Conservation (phyloP, 148 eudicot species). For the Silene latifolia region DNA sequence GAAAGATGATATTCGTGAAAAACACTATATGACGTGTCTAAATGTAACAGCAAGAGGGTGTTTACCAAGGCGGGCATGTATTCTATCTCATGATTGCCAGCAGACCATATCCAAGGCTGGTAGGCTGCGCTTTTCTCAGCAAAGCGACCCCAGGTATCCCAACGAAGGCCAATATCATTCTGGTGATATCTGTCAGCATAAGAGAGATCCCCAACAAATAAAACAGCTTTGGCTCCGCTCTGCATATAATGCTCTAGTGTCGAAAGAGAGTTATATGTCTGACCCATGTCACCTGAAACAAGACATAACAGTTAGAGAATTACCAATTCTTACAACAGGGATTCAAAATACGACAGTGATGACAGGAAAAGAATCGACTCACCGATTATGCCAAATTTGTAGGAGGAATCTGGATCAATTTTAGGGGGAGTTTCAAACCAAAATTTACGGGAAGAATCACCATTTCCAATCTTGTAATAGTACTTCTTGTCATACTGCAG, state of each 20-base stretch:
- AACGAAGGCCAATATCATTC: slow-evolving; percentile 73
- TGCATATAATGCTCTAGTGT: slow-evolving; percentile 71
- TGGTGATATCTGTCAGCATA: slow-evolving; percentile 77
- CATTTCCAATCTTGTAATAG: slow-evolving; percentile 70
- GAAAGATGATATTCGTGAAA: too few relatives aligned
- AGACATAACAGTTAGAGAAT: slow-evolving; percentile 1
- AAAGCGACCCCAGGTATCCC: slow-evolving; percentile 96
- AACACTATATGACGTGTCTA: background rate
- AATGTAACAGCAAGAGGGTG: background rate
- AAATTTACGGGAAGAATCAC: slow-evolving; percentile 63
- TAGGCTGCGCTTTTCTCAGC: slow-evolving; percentile 67
- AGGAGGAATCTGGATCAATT: slow-evolving; percentile 64
- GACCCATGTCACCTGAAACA: slow-evolving; percentile 85
- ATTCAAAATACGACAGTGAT: background rate
- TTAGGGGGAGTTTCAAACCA: slow-evolving; percentile 93
- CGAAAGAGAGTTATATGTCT: slow-evolving; percentile 81
- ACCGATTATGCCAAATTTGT: slow-evolving; percentile 94
- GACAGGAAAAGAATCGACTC: slow-evolving; percentile 20
- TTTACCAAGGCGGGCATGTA: slow-evolving; percentile 82
- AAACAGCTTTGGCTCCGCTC: slow-evolving; percentile 65
- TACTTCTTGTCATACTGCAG: slow-evolving; percentile 75
- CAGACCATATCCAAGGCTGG: slow-evolving; percentile 95
- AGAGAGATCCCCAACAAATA: slow-evolving; percentile 93
- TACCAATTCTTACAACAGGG: background rate
- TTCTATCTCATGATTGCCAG: slow-evolving; percentile 95